Evolutionary conservation across 169 alveolate species (phyloP), one percentile per base, ranked within the genome.

Genomic region (Miamiensis avidus): DNA sequence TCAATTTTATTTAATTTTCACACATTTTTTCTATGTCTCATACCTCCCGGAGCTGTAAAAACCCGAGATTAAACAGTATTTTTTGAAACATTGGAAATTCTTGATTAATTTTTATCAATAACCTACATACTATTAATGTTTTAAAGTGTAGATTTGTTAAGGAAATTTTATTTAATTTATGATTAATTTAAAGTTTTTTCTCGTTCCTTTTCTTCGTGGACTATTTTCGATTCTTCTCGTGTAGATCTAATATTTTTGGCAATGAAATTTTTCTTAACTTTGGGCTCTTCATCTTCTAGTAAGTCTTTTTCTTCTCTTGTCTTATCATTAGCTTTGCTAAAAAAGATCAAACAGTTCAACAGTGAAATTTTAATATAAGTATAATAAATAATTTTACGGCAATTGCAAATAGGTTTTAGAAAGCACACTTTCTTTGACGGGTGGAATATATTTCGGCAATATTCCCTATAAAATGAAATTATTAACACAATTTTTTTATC

Each of bases 371-470:
- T n/a, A n/a, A n/a, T n/a, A n/a, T n/a, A n/a, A n/a, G n/a, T n/a
- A n/a, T n/a, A n/a, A n/a, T n/a, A n/a, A n/a, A n/a, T n/a, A n/a
- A n/a, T n/a, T n/a, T n/a, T n/a, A n/a, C n/a, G n/a, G n/a, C n/a
- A 11, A 49, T 49, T 49, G 20, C 69, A 49, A 11, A 20, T 11
- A 49, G 20, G 4, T 49, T 11, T 49, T 49, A 11, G 26, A 11
- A 20, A 49, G 26, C 20, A 49, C 69, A 49, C 69, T 20, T 49
- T 49, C 26, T 4, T 20, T 49, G 20, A 49, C 20, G 20, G 90
- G 90, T 29, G 90, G 90, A 20, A 75, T 86, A 33, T 86, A 86
- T 81, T 79, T 86, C 32, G 90, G 90, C 29, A 86, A 64, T 31
- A 74, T 82, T 25, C 90, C 90, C 75, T 75, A 79, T 49, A 31